Evolutionary conservation across 768 basidiomycete genomes (phyloP).

Genomic region (Suillus subluteus): DNA sequence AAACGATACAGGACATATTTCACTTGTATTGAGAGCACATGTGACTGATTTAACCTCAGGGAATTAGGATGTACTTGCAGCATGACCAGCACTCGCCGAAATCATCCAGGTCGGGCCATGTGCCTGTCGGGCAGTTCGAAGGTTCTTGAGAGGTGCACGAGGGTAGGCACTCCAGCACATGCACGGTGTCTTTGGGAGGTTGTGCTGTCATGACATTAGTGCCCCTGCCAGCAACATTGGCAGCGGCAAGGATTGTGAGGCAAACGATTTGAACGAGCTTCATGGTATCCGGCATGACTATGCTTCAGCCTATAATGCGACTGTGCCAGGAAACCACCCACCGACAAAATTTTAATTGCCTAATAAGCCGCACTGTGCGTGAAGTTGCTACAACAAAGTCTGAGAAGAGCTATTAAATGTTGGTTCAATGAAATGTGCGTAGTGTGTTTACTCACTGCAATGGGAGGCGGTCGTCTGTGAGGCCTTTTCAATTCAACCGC

Average conservation of each 20-base stretch:
- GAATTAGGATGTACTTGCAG: too few relatives aligned
- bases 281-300: neutral
- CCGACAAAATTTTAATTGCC: neutral
- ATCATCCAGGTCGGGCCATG: too few relatives aligned
- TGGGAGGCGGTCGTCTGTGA: neutral
- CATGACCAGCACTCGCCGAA: too few relatives aligned
- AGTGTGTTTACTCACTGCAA: neutral
- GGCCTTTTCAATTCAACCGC: neutral
- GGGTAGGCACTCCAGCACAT: too few relatives aligned
- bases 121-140: too few relatives aligned
- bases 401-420: neutral
- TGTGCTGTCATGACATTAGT: neutral
- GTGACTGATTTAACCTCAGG: neutral
- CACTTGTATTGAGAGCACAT: neutral
- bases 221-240: constrained; percentile 1
- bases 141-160: too few relatives aligned
- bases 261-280: neutral
- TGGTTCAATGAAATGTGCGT: neutral
- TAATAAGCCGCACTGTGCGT: too few relatives aligned
- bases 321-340: neutral
- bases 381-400: neutral
- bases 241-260: constrained; percentile 32
- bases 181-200: too few relatives aligned
- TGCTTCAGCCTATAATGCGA: neutral
- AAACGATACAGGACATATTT: neutral